Base-by-base conservation (phyloP, 2,329 filamentous ascomycete species). In the Helicocarpus griseus region DNA sequence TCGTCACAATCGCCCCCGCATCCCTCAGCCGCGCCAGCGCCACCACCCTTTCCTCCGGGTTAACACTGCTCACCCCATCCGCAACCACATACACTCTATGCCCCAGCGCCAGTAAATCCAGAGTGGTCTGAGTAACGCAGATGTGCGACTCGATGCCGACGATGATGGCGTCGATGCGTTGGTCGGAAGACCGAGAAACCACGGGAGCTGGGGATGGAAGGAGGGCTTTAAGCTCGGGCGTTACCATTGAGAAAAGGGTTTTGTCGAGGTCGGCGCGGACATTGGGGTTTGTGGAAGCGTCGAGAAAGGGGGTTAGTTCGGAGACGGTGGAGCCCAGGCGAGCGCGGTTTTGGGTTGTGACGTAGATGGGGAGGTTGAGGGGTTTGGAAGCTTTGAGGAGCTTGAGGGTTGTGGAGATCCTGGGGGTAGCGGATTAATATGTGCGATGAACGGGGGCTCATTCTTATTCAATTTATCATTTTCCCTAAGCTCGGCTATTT, bases 61-160 rank as follows among this genome's bases (percentile, higher is more conserved):
- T 95, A 67, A 87, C 89, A 70, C 86, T 91, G 63, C 86, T 90
- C 39, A 97, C 90, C 29, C 82, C 91, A 68, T 97, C 91, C 49
- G 89, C 88, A 29, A 96, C 75, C 36, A 97, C 74, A 67, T 94
- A 95, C 5, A 96, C 91, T 49, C 76, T 75, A 68, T 95, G 87
- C 0, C 89, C 89, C 1, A 77, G 77, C 21, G 75, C 73, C 40
- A 93, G 73, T 46, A 95, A 73, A 72, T 96, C 91, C 39, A 96
- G 76, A 14, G 87, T 82, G 39, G 91, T 96, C 76, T 97, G 91
- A 54, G 88, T 90, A 28, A 97, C 83, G 74, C 91, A 97, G 65
- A 97, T 93, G 71, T 97, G 91, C 38, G 82, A 81, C 71, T 97
- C 91, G 65, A 97, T 95, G 35, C 91, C 91, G 14, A 95, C 85